Base-by-base conservation (phyloP, 257 asterid species). In the Solanum gracilifrons region DNA sequence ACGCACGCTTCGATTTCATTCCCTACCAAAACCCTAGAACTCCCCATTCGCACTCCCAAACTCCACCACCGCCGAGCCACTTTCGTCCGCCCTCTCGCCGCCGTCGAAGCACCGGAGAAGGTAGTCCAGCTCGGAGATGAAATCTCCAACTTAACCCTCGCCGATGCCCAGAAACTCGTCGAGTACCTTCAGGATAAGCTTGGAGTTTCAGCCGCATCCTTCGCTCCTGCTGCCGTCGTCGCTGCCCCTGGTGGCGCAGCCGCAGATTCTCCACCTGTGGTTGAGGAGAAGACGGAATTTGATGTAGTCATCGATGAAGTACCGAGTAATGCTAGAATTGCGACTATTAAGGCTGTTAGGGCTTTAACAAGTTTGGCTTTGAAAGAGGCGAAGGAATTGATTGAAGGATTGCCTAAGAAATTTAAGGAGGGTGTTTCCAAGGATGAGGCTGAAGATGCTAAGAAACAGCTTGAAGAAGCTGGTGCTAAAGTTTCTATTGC, bases 151-250 rank as follows among this genome's bases (percentile, higher is more conserved):
- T 92, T 96, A 6, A 92, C 99, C 71, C 94, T 96, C 23, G 92
- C 97, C 69, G 98, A 94, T 58, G 99, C 99, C 1, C 99, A 96
- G 92, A 96, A 94, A 79, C 98, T 96, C 84, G 99, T 96, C 36
- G 98, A 96, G 91, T 96, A 95, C 85, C 98, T 96, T 87, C 98
- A 95, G 89, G 99, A 95, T 90, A 96, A 95, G 94, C 93, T 96
- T 88, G 99, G 98, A 25, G 98, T 96, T 85, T 88, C 98, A 84
- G 99, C 98, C 4, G 98, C 99, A 13, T 92, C 98, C 4, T 95
- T 96, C 79, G 98, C 95, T 6, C 98, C 98, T 2, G 98, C 85
- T 7, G 98, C 94, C 43, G 94, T 82, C 2, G 93, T 91, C 5
- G 94, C 93, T 86, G 87, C 91, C 73, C 85, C 88, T 21, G 51